Conservation (phyloP, 1,284 basidiomycete genomes). For the Microbotryum saponariae region DNA sequence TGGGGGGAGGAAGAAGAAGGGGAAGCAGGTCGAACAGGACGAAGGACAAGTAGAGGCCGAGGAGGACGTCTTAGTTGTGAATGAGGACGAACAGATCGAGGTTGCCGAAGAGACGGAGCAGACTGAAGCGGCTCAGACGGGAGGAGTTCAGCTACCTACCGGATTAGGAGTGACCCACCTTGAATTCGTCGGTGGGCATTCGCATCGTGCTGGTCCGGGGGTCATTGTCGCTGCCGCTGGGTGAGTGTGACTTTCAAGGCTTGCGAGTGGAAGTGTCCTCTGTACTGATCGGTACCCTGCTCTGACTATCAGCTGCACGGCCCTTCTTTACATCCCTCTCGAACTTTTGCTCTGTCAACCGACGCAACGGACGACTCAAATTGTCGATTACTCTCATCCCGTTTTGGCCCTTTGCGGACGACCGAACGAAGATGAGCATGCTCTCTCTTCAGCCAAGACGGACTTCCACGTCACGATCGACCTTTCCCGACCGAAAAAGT, state of each 20-base stretch:
- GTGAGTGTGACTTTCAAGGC: not conserved
- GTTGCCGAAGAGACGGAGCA: not conserved
- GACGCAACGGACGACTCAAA: not conserved
- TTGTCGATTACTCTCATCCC: constrained; percentile 27
- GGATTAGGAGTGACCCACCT: constrained; percentile 30
- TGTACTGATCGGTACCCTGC: not conserved
- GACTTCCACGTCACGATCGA: constrained; percentile 20
- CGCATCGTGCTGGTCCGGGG: constrained; percentile 12
- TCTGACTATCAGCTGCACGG: constrained; percentile 11
- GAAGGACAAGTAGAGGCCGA: not conserved
- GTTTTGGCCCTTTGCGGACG: constrained; percentile 27
- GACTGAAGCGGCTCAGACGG: not conserved
- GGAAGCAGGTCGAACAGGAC: not conserved
- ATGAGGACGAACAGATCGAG: not conserved
- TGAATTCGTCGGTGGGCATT: constrained; percentile 9
- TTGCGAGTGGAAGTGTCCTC: not conserved
- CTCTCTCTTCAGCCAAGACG: not conserved
- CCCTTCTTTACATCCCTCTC: constrained; percentile 28
- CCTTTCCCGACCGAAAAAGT: not conserved
- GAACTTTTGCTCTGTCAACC: constrained; percentile 7
- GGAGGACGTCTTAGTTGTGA: not conserved
- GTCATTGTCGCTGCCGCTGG: constrained; percentile 25
- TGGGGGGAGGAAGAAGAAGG: constrained; percentile 9
- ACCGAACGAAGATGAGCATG: not conserved
- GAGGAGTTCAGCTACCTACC: constrained; percentile 9